phyloP scores from a whole-genome alignment of 2,329 filamentous ascomycete genomes.

The Colletotrichum sp. region DNA sequence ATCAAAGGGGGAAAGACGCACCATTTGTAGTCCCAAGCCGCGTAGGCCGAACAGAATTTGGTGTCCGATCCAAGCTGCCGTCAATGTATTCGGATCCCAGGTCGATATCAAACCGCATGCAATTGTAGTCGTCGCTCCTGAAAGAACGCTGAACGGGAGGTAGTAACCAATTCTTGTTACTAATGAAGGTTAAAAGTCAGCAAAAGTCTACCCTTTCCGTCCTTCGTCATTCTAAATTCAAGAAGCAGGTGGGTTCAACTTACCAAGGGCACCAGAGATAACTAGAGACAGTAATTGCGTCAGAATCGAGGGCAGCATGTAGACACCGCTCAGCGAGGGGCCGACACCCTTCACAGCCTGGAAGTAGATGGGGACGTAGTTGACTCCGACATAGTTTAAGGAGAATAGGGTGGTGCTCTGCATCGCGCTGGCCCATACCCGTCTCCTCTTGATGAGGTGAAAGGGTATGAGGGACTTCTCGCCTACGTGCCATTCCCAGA shows the following conservation, averaged over 20 bases:
- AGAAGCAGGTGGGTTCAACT: neutral
- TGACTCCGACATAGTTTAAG: neutral
- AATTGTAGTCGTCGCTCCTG: neutral
- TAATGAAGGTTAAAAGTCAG: neutral
- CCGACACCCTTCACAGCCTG: neutral
- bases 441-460: neutral
- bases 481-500: neutral
- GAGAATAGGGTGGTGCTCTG: neutral
- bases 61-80: neutral
- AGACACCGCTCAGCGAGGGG: neutral
- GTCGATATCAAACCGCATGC: neutral
- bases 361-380: neutral
- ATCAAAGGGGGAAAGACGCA: neutral
- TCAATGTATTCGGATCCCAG: neutral
- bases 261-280: neutral
- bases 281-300: neutral
- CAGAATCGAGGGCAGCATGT: neutral
- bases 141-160: neutral
- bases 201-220: neutral
- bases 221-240: neutral
- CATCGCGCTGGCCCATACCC: neutral
- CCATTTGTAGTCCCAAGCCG: neutral
- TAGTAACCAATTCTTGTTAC: neutral
- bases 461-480: neutral
- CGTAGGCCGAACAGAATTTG: neutral